Percentiles rank a stretch among this genome's conserved stretches.
Evolutionary conservation across 2,329 filamentous ascomycete genomes (phyloP).

Genomic region (Colletotrichum cuscutae): DNA sequence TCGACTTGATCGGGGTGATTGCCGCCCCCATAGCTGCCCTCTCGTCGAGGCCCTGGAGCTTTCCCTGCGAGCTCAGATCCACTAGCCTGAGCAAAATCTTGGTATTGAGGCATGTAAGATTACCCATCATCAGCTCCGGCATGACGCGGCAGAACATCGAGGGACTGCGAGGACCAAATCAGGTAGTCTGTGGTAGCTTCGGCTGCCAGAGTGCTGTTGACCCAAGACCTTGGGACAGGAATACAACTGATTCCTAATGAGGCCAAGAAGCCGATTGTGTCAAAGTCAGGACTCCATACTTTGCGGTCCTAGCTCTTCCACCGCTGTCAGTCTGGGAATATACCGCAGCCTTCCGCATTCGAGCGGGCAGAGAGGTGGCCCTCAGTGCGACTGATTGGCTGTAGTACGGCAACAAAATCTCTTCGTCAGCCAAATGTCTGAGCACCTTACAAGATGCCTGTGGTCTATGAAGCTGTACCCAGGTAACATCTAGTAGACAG

Average conservation of each 20-base stretch:
- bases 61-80: neutral
- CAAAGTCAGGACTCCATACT: neutral
- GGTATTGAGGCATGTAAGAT: conserved; percentile 8
- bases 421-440: neutral
- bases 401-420: neutral
- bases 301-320: neutral
- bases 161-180: neutral
- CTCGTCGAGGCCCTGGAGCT: too few relatives aligned
- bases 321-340: neutral
- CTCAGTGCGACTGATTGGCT: neutral
- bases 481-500: too few relatives aligned
- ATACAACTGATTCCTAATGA: neutral
- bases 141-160: neutral
- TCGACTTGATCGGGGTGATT: neutral
- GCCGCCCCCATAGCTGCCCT: neutral
- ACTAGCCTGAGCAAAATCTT: neutral
- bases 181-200: neutral
- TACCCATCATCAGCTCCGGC: neutral
- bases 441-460: neutral
- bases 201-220: too few relatives aligned
- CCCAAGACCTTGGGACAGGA: too few relatives aligned
- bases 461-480: too few relatives aligned
- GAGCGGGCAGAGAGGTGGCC: too few relatives aligned
- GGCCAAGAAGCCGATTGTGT: neutral
- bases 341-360: neutral